Conservation (phyloP, 805 yeast species). For the Scheffersomyces coipomensis region DNA sequence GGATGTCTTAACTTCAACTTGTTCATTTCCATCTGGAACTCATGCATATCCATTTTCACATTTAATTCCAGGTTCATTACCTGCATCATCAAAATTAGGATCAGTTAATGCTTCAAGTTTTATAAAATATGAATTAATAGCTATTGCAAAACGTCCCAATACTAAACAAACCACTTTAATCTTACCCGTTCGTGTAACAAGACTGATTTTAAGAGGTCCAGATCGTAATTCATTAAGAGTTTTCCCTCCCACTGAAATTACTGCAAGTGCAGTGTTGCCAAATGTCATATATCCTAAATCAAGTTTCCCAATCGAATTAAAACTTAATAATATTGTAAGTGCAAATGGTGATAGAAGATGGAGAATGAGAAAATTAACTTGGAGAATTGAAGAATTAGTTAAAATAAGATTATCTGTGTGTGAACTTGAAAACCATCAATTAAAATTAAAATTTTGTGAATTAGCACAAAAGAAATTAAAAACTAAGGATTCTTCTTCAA, state of each 20-base stretch:
- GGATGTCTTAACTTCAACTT: constrained; percentile 69
- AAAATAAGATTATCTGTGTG: constrained; percentile 62
- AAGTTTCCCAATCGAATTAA: constrained; percentile 77
- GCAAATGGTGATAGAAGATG: constrained; percentile 64
- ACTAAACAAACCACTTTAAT: constrained; percentile 29
- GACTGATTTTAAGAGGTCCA: constrained; percentile 78
- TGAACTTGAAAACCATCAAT: constrained; percentile 55
- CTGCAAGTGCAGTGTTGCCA: constrained; percentile 85
- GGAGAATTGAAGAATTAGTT: constrained; percentile 88
- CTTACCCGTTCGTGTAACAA: constrained; percentile 68
- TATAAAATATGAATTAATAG: constrained; percentile 76
- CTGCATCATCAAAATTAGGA: constrained; percentile 75
- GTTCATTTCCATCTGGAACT: constrained; percentile 60
- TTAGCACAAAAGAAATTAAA: not conserved
- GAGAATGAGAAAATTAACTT: constrained; percentile 86
- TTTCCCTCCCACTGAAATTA: constrained; percentile 92
- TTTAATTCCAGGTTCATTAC: constrained; percentile 81
- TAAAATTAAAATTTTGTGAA: constrained; percentile 46
- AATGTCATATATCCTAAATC: constrained; percentile 88
- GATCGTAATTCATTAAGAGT: constrained; percentile 86
- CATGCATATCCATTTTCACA: constrained; percentile 94
- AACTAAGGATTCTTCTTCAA: constrained; percentile 1
- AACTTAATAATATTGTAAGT: constrained; percentile 65
- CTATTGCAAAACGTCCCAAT: constrained; percentile 40
- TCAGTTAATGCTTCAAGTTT: constrained; percentile 43